These are phyloP conservation scores for Lyophyllum atratum DNA, from an alignment of 768 basidiomycete genomes.

Conservation along the genomic window DNA sequence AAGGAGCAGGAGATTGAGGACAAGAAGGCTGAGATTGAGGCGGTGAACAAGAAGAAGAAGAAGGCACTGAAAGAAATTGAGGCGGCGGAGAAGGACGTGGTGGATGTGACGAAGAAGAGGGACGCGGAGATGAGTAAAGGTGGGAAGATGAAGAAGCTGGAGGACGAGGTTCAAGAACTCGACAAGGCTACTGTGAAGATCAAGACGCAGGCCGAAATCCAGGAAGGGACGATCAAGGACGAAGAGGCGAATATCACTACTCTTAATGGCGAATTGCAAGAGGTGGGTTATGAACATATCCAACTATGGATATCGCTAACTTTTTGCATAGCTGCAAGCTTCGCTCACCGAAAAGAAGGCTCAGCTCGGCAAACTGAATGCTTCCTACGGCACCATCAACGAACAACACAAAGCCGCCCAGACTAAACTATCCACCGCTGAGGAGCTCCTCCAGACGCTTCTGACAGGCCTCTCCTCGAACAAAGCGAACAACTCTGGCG, in stretches of 20 bases:
- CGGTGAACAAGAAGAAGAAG: constrained; percentile 47
- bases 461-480: constrained; percentile 87
- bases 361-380: constrained; percentile 57
- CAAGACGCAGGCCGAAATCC: constrained; percentile 84
- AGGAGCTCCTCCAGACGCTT: constrained; percentile 94
- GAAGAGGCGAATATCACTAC: constrained; percentile 64
- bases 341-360: constrained; percentile 59
- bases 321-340: constrained; percentile 48
- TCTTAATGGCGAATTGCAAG: constrained; percentile 56
- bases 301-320: neutral
- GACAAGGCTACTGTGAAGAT: constrained; percentile 83
- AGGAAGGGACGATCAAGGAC: constrained; percentile 71
- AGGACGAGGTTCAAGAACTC: constrained; percentile 75
- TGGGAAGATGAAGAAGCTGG: constrained; percentile 85
- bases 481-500: constrained; percentile 63
- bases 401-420: constrained; percentile 64
- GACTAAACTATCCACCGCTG: constrained; percentile 66
- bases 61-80: constrained; percentile 54
- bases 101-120: constrained; percentile 69
- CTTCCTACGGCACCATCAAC: constrained; percentile 63
- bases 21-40: constrained; percentile 50
- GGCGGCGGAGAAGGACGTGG: constrained; percentile 67
- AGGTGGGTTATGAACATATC: constrained; percentile 43
- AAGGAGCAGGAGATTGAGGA: constrained; percentile 59
- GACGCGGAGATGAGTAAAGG: constrained; percentile 92